These are phyloP conservation scores for Citrus unshiu DNA, from an alignment of 345 rosid species.

Conservation along the genomic window DNA sequence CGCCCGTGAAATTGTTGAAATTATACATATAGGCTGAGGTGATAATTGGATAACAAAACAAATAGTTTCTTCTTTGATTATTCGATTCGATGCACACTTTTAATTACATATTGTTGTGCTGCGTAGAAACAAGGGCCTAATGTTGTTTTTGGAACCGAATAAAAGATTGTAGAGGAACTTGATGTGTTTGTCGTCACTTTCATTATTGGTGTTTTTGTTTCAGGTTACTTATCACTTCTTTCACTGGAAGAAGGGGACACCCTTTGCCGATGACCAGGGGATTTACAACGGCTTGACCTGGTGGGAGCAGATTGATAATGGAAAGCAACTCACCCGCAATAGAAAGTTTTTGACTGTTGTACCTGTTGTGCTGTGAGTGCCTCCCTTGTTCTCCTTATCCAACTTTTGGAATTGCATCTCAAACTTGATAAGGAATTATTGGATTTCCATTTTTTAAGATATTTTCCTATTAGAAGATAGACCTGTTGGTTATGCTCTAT, in stretches of 20 bases:
- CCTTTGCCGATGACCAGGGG: constrained; percentile 75
- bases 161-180: background rate
- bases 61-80: no score
- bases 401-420: no score
- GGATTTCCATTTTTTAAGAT: background rate
- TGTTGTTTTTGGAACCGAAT: background rate
- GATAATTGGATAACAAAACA: no score
- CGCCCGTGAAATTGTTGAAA: no score
- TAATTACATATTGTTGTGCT: no score
- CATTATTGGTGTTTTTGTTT: background rate
- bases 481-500: background rate
- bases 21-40: no score
- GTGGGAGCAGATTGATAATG: constrained; percentile 85
- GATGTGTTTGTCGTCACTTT: no score
- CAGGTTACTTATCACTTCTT: constrained; percentile 73
- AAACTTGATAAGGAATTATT: background rate
- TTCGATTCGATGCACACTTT: background rate
- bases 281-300: constrained; percentile 69
- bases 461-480: background rate
- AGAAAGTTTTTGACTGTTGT: constrained; percentile 75
- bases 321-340: constrained; percentile 84
- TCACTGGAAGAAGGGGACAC: constrained; percentile 85
- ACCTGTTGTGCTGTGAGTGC: constrained; percentile 74
- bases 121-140: no score
- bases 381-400: background rate